Percentiles rank a stretch among this genome's conserved stretches.
phyloP scores from a whole-genome alignment of 2,329 filamentous ascomycete species.

The Diaporthe longicolla region DNA sequence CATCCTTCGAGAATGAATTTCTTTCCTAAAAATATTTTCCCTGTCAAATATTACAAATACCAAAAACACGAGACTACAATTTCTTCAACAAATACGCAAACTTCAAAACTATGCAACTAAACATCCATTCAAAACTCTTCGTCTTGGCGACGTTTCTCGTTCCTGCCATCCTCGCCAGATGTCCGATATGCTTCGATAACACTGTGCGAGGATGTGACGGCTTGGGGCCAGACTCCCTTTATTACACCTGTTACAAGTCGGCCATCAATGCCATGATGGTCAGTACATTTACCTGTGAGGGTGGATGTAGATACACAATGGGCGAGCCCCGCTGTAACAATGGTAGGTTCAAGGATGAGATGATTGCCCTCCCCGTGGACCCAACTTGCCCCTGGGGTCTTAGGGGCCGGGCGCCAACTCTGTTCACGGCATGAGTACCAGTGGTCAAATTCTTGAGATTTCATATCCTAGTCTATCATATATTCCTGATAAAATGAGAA shows the following conservation, averaged over 20 bases:
- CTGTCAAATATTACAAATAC: background rate
- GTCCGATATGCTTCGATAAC: slow-evolving; percentile 8
- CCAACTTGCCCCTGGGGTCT: background rate
- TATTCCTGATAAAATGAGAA: no score
- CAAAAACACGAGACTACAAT: background rate
- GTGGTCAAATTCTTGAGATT: no score
- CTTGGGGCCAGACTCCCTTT: background rate
- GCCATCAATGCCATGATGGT: background rate
- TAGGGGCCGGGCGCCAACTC: background rate
- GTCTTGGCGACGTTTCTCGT: background rate
- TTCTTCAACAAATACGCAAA: background rate
- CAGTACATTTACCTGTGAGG: slow-evolving; percentile 1
- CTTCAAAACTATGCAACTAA: background rate
- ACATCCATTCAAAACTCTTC: background rate
- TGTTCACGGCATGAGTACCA: background rate
- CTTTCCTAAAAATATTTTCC: background rate
- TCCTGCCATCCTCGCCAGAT: background rate
- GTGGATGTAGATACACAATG: background rate
- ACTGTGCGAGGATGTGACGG: slow-evolving; percentile 1
- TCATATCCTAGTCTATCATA: no score
- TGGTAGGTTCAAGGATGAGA: background rate
- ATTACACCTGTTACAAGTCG: background rate
- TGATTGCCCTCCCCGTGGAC: background rate
- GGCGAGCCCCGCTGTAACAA: slow-evolving; percentile 13
- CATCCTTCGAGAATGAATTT: no score